Evolutionary conservation across 345 rosid species (phyloP), one percentile per base, ranked within the genome.

Genomic region (Aethionema arabicum): DNA sequence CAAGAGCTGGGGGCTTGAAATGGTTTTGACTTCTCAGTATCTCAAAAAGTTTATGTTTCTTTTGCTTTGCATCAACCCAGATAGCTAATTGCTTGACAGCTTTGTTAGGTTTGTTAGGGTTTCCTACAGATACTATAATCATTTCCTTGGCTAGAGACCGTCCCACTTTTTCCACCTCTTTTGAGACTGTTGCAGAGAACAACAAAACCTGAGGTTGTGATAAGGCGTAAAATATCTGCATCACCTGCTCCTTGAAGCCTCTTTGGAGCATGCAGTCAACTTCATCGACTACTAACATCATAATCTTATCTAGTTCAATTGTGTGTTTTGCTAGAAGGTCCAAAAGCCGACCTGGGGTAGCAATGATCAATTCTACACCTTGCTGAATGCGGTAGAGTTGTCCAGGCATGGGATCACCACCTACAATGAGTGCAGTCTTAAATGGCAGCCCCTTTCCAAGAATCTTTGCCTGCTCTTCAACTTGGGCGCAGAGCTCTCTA

Each of bases 31-130:
- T 89, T 63, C 13, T 79, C 74, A 89, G 69, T 63, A 92, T 67
- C 64, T 92, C 91, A 63, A 92, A 92, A 68, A 92, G 95, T 77
- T 92, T 92, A 63, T 87, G 87, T 80, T 92, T 92, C 83, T 92
- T 92, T 15, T 82, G 82, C 81, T 89, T 92, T 10, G 91, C 65
- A 70, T 89, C 95, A 51, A 86, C 96, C 98, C 98, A 92, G 58
- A 92, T 89, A 21, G 79, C 79, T 48, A 92, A 61, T 72, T 92
- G 90, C 75, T 80, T 86, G 77, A 86, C 89, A 52, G 88, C 91
- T 61, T 76, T 83, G 63, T 60, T 92, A 16, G 95, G 85, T 57
- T 15, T 66, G 77, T 75, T 82, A 29, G 82, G 85, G 73, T 80
- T 72, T 57, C 98, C 91, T 43, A 86, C 71, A 52, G 89, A 83